phyloP scores from a whole-genome alignment of 2,329 filamentous ascomycete species.

The Diaporthe capsici region DNA sequence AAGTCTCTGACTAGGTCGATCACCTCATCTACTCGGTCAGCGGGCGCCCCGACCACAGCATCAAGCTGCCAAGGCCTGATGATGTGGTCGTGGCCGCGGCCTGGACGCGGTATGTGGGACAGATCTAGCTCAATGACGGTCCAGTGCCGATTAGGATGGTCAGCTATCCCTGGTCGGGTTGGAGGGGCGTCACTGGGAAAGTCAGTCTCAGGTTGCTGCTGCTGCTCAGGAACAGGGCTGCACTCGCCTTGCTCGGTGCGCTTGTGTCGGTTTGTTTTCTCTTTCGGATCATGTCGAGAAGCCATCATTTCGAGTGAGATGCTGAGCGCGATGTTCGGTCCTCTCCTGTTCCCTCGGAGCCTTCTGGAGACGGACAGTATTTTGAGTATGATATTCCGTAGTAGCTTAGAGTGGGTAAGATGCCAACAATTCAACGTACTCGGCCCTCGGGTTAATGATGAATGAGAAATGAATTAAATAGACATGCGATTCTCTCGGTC shows the following conservation, averaged over 20 bases:
- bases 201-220: neutral
- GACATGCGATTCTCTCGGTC: neutral
- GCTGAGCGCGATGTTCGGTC: too few relatives aligned
- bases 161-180: neutral
- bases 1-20: neutral
- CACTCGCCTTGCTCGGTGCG: neutral
- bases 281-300: neutral
- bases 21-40: neutral
- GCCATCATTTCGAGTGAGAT: neutral
- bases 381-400: neutral
- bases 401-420: neutral
- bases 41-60: neutral
- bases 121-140: neutral
- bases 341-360: too few relatives aligned
- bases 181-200: neutral
- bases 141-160: neutral
- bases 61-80: neutral
- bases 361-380: neutral
- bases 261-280: neutral
- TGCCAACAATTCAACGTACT: fast-evolving
- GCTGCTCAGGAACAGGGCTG: neutral
- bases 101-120: neutral
- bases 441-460: neutral
- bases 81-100: neutral
- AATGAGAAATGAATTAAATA: too few relatives aligned